Percentiles rank a stretch among this genome's conserved stretches.
Conservation (phyloP, 352 stramenopile genomes). For the Globisporangium takayamanum region DNA sequence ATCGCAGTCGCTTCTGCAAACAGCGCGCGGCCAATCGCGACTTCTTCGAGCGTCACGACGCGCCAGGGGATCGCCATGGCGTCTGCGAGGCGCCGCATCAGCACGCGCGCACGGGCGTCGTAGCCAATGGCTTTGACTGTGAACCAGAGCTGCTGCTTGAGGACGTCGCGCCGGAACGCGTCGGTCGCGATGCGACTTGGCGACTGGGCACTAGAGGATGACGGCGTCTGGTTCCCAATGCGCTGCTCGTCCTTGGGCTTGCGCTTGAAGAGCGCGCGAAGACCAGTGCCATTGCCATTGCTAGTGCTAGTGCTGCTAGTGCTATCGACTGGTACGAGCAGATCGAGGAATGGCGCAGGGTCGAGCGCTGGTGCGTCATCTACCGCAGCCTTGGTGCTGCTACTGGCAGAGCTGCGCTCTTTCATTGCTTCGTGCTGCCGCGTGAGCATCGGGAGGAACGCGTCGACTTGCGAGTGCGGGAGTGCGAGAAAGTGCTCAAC, state of each 20-base stretch:
- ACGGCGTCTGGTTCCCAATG: not conserved
- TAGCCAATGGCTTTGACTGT: slow-evolving; percentile 73
- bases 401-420: slow-evolving; percentile 11
- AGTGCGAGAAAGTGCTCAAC: slow-evolving; percentile 60
- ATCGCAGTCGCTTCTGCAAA: slow-evolving; percentile 71
- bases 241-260: slow-evolving; percentile 22
- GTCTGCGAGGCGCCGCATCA: slow-evolving; percentile 42
- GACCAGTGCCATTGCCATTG: slow-evolving; percentile 4
- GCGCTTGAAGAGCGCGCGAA: slow-evolving; percentile 26
- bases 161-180: slow-evolving; percentile 47
- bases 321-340: slow-evolving; percentile 36
- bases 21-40: slow-evolving; percentile 56
- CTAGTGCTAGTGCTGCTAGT: slow-evolving; percentile 4
- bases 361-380: slow-evolving; percentile 24
- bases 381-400: not conserved
- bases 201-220: slow-evolving; percentile 5
- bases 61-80: slow-evolving; percentile 53
- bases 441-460: slow-evolving; percentile 67
- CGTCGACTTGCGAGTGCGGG: slow-evolving; percentile 42
- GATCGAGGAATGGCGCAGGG: slow-evolving; percentile 49
- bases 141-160: slow-evolving; percentile 75
- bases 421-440: slow-evolving; percentile 15
- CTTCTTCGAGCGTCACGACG: slow-evolving; percentile 60
- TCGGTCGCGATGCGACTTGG: slow-evolving; percentile 18
- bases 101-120: slow-evolving; percentile 52